Base-by-base conservation (phyloP, 2,329 filamentous ascomycete species). In the Diaporthe sp. region DNA sequence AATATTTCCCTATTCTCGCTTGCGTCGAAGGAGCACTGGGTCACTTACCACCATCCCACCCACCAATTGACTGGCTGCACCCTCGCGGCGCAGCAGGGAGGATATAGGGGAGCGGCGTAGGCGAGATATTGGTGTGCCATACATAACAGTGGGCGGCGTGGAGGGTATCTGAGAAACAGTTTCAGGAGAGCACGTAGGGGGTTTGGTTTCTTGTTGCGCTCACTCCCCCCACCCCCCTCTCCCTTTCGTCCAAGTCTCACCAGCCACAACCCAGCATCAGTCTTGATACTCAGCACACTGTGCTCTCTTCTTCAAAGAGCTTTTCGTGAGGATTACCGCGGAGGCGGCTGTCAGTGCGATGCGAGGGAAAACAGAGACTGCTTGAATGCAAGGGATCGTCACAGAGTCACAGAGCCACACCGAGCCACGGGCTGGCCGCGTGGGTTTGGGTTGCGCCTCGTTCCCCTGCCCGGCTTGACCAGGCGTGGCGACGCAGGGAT, bases 241-340 rank as follows among this genome's bases (percentile, higher is more conserved):
- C 45, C 22, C 47, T 52, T 35, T 50, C 45, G 15, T 50, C 40
- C 55, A 8, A 6, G 45, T 60, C 57, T 64, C 57, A 64, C 70
- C 70, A 64, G 70, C 70, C 70, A 72, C 70, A 64, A 28, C 19
- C 19, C 57, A 64, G 33, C 42, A 47, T 61, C 7, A 5, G 45
- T 50, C 10, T 25, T 54, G 64, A 68, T 68, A 40, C 42, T n/a
- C 57, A 55, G 47, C 70, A 64, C 57, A 72, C 57, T 72, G 70
- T 72, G 70, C 47, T 42, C 7, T 52, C 4, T 45, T 15, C 15
- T 30, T 7, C 9, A 22, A 4, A 9, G 33, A 12, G 19, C 25
- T 38, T 15, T 19, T 30, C 9, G 12, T 28, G 5, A 22, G 30
- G 12, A 67, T 35, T 19, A 42, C 4, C 10, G 33, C 40, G 22